phyloP scores from a whole-genome alignment of 2,329 filamentous ascomycete genomes.

The Polychaeton citri region DNA sequence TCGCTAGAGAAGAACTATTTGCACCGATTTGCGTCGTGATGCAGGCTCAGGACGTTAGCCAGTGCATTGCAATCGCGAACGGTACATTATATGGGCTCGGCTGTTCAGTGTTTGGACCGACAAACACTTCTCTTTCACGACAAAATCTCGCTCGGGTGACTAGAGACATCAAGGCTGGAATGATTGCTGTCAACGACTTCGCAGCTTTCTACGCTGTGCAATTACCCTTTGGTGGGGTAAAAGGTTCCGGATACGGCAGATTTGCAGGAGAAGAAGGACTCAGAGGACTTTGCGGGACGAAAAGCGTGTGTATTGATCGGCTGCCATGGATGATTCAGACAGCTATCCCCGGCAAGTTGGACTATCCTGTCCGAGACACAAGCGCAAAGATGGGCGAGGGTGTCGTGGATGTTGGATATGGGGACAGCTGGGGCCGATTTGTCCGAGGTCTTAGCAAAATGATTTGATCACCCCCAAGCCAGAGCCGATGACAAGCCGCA shows the following conservation, averaged over 20 bases:
- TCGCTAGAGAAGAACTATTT: conserved; percentile 86
- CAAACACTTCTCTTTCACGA: conserved; percentile 30
- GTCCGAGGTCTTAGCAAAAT: conserved; percentile 28
- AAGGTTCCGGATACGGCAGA: conserved; percentile 75
- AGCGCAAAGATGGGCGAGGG: conserved; percentile 31
- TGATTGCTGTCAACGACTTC: conserved; percentile 95
- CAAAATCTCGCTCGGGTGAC: conserved; percentile 52
- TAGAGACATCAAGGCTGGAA: conserved; percentile 60
- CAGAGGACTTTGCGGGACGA: conserved; percentile 71
- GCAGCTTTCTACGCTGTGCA: conserved; percentile 87
- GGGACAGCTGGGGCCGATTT: conserved; percentile 24
- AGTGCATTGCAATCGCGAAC: conserved; percentile 69
- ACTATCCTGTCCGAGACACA: conserved; percentile 55
- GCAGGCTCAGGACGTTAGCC: conserved; percentile 50
- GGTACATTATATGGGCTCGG: conserved; percentile 75
- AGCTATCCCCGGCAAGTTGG: conserved; percentile 63
- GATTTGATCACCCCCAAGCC: conserved; percentile 3
- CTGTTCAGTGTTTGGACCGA: conserved; percentile 68
- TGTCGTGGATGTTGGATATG: conserved; percentile 37
- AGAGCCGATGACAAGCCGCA: no score
- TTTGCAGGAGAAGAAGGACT: conserved; percentile 88
- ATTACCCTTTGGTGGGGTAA: conserved; percentile 84
- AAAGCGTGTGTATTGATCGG: conserved; percentile 72
- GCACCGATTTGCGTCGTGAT: conserved; percentile 82
- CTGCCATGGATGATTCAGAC: conserved; percentile 48